Conservation (phyloP, 2,329 filamentous ascomycete species). For the Daldinia sp. region DNA sequence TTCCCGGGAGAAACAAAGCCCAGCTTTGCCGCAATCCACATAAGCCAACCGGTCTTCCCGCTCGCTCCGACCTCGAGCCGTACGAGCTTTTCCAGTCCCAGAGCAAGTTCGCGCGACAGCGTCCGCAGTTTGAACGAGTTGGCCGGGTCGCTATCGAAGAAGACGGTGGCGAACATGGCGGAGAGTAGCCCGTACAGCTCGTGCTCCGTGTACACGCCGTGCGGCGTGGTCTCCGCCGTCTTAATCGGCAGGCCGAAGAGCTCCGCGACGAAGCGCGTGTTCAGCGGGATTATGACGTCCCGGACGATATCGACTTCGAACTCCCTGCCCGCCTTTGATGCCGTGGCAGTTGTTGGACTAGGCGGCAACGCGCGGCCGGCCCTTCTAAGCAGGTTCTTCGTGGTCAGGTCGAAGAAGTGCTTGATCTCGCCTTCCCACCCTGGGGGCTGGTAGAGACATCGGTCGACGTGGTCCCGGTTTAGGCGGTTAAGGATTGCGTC, state of each 20-base stretch:
- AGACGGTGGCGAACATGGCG: conserved; percentile 68
- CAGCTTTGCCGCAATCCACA: conserved; percentile 55
- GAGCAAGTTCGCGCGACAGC: conserved; percentile 62
- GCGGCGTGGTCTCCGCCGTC: conserved; percentile 60
- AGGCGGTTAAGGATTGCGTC: conserved; percentile 56
- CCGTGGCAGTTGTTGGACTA: not conserved
- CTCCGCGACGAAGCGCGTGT: conserved; percentile 66
- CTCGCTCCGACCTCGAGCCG: conserved; percentile 64
- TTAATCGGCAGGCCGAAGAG: conserved; percentile 68
- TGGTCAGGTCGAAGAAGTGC: conserved; percentile 67
- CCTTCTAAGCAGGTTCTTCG: conserved; percentile 64
- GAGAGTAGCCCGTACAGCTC: conserved; percentile 69
- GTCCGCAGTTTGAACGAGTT: conserved; percentile 68
- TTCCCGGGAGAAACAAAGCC: conserved; percentile 20
- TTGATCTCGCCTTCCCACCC: conserved; percentile 68
- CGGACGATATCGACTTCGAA: conserved; percentile 70
- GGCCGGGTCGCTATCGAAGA: conserved; percentile 67
- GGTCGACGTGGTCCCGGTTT: conserved; percentile 58
- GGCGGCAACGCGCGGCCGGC: conserved; percentile 23
- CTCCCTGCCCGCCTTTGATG: conserved; percentile 51
- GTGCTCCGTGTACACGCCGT: conserved; percentile 67
- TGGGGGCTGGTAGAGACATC: conserved; percentile 63
- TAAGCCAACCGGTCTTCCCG: conserved; percentile 61
- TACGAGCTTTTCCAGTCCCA: conserved; percentile 65
- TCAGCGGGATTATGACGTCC: conserved; percentile 64